Base-by-base conservation (phyloP, 140 eudicot species). In the Senecio squalidus region DNA sequence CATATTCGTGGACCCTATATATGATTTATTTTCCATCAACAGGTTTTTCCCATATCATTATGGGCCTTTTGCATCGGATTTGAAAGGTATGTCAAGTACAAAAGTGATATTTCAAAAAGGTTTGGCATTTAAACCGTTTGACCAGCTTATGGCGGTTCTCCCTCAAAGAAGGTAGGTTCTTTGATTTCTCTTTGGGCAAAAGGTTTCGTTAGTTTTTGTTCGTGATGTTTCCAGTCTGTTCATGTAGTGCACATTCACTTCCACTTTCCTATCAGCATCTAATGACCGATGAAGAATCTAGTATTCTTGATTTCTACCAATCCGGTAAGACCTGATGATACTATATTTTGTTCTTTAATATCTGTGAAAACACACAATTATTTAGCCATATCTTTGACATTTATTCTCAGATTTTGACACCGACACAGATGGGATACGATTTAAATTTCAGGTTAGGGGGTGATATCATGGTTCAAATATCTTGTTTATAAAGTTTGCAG, bases 101-200 rank as follows among this genome's bases (percentile, higher is more conserved):
- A 78, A 67, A 14, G 55, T 55, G 9, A 44, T 60, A n/a, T 86
- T 86, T 55, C 75, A 60, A 6, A 67, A 73, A 55, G 84, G 95
- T 23, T 10, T 16, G 2, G 94, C 93, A 1, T 78, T 87, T 2
- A 75, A 66, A 33, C 86, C 94, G 0, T 83, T 83, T 52, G 89
- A 83, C 43, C 95, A 87, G 38, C 81, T 86, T 5, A 66, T 83
- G 88, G 88, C 80, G 5, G 95, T 83, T 16, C 80, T 86, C 1
- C 95, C 95, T 2, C 79, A 81, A 0, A 80, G 24, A 29, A 86
- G 93, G 95, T 80, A 58, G 40, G 34, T 9, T 29, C 18, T 21
- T 13, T 3, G 15, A 11, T 5, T 25, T 31, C 25, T 53, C 13
- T 29, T 52, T 21, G 6, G 3, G 52, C 27, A 8, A 5, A 25